phyloP scores from a whole-genome alignment of 2,329 filamentous ascomycete species.

The Microcera coccophila region DNA sequence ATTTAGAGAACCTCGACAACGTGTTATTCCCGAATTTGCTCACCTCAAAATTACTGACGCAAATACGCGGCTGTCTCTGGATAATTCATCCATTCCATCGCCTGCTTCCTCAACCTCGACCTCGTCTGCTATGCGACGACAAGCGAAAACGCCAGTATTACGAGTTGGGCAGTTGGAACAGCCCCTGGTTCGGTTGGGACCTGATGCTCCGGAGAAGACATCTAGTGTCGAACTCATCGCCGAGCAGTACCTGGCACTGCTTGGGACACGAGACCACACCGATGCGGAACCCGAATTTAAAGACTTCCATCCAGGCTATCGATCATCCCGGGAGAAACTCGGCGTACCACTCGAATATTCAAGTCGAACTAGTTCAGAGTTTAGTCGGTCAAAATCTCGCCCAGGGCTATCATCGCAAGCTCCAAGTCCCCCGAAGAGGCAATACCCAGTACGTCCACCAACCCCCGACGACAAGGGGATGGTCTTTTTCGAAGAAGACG shows the following conservation, averaged over 20 bases:
- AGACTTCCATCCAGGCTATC: slow-evolving; percentile 19
- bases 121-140: slow-evolving; percentile 37
- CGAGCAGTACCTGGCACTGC: slow-evolving; percentile 47
- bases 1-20: slow-evolving; percentile 16
- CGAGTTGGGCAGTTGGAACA: slow-evolving; percentile 48
- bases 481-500: slow-evolving; percentile 45
- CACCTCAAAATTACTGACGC: slow-evolving; percentile 22
- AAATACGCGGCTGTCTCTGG: slow-evolving; percentile 20
- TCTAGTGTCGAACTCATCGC: slow-evolving; percentile 48
- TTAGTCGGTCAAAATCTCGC: slow-evolving; percentile 6
- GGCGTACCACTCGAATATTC: slow-evolving; percentile 13
- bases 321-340: slow-evolving; percentile 11
- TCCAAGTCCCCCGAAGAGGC: not conserved
- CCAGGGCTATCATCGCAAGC: not conserved
- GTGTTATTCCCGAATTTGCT: slow-evolving; percentile 24
- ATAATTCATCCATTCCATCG: slow-evolving; percentile 26
- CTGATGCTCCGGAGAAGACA: slow-evolving; percentile 29
- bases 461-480: slow-evolving; percentile 45
- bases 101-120: slow-evolving; percentile 34
- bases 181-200: slow-evolving; percentile 20
- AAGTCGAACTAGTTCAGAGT: slow-evolving; percentile 8
- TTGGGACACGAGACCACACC: slow-evolving; percentile 36
- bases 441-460: slow-evolving; percentile 26
- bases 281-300: slow-evolving; percentile 33
- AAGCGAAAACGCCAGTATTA: slow-evolving; percentile 50